phyloP scores from a whole-genome alignment of 768 basidiomycete genomes.

The Trametes maxima region DNA sequence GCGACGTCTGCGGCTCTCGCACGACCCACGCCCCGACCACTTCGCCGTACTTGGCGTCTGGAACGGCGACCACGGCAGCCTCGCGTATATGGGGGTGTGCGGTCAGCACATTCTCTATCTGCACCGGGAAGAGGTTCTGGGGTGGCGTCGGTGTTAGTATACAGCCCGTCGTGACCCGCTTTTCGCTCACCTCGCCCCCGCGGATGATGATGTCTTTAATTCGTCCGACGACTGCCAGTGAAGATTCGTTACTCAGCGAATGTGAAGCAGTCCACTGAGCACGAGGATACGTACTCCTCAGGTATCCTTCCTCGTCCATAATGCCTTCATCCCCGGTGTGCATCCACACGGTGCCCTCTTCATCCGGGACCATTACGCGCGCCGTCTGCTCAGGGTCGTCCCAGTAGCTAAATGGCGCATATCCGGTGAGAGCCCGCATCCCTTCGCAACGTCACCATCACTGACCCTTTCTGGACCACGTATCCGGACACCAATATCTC shows the following conservation, averaged over 20 bases:
- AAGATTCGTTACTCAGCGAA: neutral
- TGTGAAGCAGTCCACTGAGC: neutral
- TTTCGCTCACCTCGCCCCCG: conserved; percentile 67
- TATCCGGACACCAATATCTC: conserved; percentile 79
- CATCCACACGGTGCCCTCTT: conserved; percentile 74
- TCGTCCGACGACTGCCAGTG: conserved; percentile 80
- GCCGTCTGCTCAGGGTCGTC: conserved; percentile 67
- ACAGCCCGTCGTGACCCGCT: neutral
- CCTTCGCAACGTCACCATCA: neutral
- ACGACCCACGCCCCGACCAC: conserved; percentile 82
- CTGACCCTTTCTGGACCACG: conserved; percentile 76
- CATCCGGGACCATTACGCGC: conserved; percentile 55
- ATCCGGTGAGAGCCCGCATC: neutral
- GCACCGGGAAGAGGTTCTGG: conserved; percentile 81
- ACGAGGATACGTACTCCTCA: conserved; percentile 52
- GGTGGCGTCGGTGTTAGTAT: conserved; percentile 5
- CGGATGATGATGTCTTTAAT: conserved; percentile 89
- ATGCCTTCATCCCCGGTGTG: conserved; percentile 82
- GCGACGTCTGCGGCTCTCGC: conserved; percentile 39
- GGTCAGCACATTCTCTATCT: conserved; percentile 78
- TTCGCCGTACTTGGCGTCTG: conserved; percentile 69
- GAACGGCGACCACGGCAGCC: conserved; percentile 74
- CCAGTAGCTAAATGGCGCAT: conserved; percentile 66
- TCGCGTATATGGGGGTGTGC: conserved; percentile 61
- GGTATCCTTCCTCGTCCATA: conserved; percentile 80